phyloP scores from a whole-genome alignment of 768 basidiomycete genomes.

The Tulasnella sp. region DNA sequence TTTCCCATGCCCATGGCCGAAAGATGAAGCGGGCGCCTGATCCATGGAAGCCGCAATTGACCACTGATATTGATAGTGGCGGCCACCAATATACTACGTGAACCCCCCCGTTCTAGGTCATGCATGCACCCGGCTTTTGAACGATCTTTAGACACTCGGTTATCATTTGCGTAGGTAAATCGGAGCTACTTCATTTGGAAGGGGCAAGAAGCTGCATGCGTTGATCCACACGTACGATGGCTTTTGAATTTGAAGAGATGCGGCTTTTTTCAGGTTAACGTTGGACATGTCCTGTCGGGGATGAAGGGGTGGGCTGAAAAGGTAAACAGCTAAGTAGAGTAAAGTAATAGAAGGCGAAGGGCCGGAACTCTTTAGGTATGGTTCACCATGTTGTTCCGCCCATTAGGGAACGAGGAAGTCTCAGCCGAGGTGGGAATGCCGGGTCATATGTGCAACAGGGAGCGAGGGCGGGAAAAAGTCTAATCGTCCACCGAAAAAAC shows the following conservation, averaged over 20 bases:
- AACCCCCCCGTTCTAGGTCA: not conserved
- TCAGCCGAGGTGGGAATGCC: not conserved
- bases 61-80: not conserved
- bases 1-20: not conserved
- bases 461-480: constrained; percentile 3
- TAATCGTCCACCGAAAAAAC: not conserved
- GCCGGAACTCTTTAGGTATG: not conserved
- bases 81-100: not conserved
- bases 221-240: not conserved
- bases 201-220: not conserved
- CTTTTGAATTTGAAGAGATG: not conserved
- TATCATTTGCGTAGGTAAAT: not conserved
- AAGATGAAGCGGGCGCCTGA: not conserved
- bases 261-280: not conserved
- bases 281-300: not conserved
- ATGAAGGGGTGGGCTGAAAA: not conserved
- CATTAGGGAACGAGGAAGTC: not conserved
- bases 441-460: not conserved
- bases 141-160: not conserved
- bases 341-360: not conserved
- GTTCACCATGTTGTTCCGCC: not conserved
- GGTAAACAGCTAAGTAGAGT: not conserved
- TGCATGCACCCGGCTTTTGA: not conserved
- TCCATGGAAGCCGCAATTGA: not conserved
- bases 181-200: not conserved